These are phyloP conservation scores for Knufia petricola DNA, from an alignment of 2,329 filamentous ascomycete genomes.

Conservation along the genomic window DNA sequence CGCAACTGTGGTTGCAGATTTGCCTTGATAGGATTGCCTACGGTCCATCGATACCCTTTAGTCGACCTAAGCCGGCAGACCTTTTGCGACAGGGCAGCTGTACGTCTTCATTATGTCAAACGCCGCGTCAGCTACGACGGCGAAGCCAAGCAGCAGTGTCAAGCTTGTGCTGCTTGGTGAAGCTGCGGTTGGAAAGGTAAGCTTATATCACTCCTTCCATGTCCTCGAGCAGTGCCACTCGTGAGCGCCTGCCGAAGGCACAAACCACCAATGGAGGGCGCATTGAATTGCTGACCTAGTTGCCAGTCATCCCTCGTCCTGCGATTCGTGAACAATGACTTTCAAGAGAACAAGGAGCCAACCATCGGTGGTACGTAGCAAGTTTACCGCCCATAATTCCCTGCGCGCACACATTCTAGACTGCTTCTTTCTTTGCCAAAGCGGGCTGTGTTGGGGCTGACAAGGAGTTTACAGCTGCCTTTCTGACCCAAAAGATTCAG, in stretches of 20 bases:
- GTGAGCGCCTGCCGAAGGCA: constrained; percentile 4
- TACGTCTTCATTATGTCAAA: constrained; percentile 54
- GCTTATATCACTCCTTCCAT: constrained; percentile 16
- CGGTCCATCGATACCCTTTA: background rate
- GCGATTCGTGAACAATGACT: constrained; percentile 98
- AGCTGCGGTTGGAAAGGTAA: constrained; percentile 95
- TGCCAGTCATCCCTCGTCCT: constrained; percentile 85
- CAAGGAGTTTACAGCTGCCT: constrained; percentile 57
- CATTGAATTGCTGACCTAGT: background rate
- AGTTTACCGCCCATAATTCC: background rate
- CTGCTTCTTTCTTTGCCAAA: too few species aligned
- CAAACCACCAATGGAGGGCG: too few species aligned
- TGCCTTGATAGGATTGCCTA: constrained; percentile 3
- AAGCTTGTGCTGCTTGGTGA: constrained; percentile 97
- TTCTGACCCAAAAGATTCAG: constrained; percentile 97
- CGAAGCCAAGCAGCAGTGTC: constrained; percentile 98
- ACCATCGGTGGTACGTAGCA: constrained; percentile 80
- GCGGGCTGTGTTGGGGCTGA: too few species aligned
- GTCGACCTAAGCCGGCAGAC: background rate
- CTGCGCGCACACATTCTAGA: too few species aligned
- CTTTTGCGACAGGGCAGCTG: background rate
- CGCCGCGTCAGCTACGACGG: constrained; percentile 52
- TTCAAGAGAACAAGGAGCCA: constrained; percentile 99
- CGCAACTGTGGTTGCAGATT: too few species aligned
- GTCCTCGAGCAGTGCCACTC: background rate